Base-by-base conservation (phyloP, 139 green algal species). In the Chlorella sp. region DNA sequence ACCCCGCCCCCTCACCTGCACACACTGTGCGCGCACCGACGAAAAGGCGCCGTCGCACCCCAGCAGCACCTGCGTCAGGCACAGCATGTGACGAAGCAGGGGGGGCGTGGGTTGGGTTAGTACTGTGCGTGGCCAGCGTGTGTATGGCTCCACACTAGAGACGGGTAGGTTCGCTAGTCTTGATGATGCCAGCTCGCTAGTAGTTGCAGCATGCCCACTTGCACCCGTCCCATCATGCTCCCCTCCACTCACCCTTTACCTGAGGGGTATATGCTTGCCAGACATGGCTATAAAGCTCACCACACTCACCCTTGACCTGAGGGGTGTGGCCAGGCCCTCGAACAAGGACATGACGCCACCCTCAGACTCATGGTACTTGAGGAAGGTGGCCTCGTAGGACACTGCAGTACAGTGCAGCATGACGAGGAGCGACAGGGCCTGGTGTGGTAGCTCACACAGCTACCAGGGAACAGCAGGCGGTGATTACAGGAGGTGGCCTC, bases 21-120 rank as follows among this genome's bases (percentile, higher is more conserved):
- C 70, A 14, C 74, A 74, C 1, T 74, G 70, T 27, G 61, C 61
- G 0, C 76, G 65, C 1, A 81, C 71, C 1, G 64, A 55, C 1
- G 51, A 72, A 59, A 81, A 81, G 2, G 76, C 70, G 2, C 76
- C 76, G 5, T 81, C 76, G 24, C 64, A 74, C 3, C 70, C 76
- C 6, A 81, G 51, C 65, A 81, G 71, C 55, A 65, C 76, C 76
- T 81, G 65, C 5, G 31, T 65, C n/a, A n/a, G n/a, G n/a, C n/a
- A n/a, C n/a, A n/a, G n/a, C n/a, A n/a, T n/a, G n/a, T n/a, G n/a
- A n/a, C n/a, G n/a, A 49, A 35, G 3, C 67, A 62, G 30, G 70
- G 35, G 0, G 35, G 14, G 33, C 49, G 42, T 10, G 32, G 31
- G 20, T 0, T 23, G 55, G 69, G 4, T 14, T 33, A 42, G n/a